A percentile compares a stretch with the other conserved stretches of the same genome.
phyloP scores from a whole-genome alignment of 805 yeast species.

The Starmera quercuum region DNA sequence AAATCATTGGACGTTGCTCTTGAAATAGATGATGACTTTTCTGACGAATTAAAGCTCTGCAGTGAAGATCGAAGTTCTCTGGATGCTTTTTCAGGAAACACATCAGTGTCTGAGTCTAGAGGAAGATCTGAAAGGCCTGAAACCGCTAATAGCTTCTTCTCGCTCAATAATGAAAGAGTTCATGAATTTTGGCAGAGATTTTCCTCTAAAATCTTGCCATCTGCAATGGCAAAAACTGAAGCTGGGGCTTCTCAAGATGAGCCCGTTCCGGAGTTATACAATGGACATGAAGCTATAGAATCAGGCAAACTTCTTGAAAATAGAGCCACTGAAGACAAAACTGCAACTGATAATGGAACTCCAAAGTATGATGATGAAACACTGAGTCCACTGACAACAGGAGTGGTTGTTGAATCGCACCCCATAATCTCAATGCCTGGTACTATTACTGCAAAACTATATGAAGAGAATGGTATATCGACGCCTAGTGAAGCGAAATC shows the following conservation, averaged over 20 bases:
- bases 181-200: neutral
- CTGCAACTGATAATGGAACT: neutral
- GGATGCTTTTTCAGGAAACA: neutral
- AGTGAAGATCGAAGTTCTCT: neutral
- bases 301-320: too few relatives aligned
- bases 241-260: neutral
- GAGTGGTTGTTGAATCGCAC: neutral
- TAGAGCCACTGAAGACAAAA: neutral
- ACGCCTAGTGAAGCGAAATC: neutral
- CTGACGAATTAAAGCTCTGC: constrained; percentile 3
- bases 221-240: neutral
- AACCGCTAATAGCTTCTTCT: neutral
- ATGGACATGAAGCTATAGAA: too few relatives aligned
- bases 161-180: neutral
- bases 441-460: constrained; percentile 3
- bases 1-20: constrained; percentile 11
- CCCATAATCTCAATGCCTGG: neutral
- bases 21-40: constrained; percentile 11
- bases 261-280: neutral
- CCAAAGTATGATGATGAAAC: neutral
- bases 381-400: neutral
- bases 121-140: too few relatives aligned
- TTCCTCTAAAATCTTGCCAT: neutral
- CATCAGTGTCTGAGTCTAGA: neutral
- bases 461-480: neutral